phyloP scores from a whole-genome alignment of 306 rosid genomes.

The Alnus rubra region DNA sequence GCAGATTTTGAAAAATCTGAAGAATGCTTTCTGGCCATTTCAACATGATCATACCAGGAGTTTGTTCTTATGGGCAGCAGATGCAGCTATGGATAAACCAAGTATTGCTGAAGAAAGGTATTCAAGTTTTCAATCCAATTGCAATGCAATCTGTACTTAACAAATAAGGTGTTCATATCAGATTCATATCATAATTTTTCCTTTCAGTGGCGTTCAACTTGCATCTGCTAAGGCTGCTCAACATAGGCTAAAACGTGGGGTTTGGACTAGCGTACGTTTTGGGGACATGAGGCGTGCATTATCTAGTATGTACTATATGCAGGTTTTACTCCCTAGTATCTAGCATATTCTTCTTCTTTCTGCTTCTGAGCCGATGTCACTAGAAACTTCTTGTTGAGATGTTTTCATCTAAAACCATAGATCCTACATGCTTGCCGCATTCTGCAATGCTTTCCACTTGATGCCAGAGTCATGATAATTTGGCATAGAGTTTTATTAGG shows the following conservation, averaged over 20 bases:
- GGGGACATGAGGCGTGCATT: slow-evolving; percentile 95
- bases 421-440: background rate
- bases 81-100: slow-evolving; percentile 68
- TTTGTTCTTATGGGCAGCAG: slow-evolving; percentile 85
- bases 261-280: slow-evolving; percentile 87
- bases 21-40: slow-evolving; percentile 91
- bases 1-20: slow-evolving; percentile 79
- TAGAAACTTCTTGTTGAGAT: background rate
- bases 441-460: background rate
- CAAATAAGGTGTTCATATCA: too few species aligned
- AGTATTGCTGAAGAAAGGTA: slow-evolving; percentile 69
- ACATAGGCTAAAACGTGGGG: slow-evolving; percentile 85
- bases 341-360: background rate
- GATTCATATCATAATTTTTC: slow-evolving; percentile 10
- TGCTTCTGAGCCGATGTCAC: slow-evolving; percentile 12
- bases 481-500: background rate
- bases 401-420: background rate
- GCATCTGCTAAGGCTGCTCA: slow-evolving; percentile 95
- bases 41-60: slow-evolving; percentile 62
- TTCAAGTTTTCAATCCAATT: slow-evolving; percentile 14
- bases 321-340: slow-evolving; percentile 5
- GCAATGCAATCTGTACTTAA: slow-evolving; percentile 13
- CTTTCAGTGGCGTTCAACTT: slow-evolving; percentile 72
- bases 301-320: slow-evolving; percentile 53
- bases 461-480: background rate